Percentiles rank a stretch among this genome's conserved stretches.
Conservation (phyloP, 148 eudicot genomes). For the Heliosperma pusillum region DNA sequence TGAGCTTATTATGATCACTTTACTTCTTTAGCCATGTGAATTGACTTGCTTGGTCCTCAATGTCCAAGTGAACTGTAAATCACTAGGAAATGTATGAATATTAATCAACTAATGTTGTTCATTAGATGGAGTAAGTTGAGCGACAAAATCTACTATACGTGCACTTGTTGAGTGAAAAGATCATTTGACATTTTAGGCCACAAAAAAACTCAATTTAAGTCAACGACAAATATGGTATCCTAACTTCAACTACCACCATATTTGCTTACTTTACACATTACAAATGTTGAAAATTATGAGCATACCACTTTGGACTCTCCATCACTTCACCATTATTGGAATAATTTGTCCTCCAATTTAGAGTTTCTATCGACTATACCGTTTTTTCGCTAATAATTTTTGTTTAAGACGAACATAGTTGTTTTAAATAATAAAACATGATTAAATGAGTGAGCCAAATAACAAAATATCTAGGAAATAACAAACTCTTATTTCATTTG, state of each 20-base stretch:
- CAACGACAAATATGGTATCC: constrained; percentile 40
- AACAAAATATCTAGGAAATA: too few relatives aligned
- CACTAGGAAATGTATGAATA: not conserved
- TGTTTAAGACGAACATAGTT: too few relatives aligned
- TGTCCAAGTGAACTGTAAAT: not conserved
- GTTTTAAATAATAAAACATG: too few relatives aligned
- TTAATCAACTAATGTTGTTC: not conserved
- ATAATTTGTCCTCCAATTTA: not conserved
- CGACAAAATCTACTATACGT: constrained; percentile 22
- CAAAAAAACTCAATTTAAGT: constrained; percentile 13
- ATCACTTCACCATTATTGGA: constrained; percentile 10
- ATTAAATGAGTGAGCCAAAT: too few relatives aligned
- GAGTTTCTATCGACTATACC: constrained; percentile 9
- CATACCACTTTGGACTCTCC: constrained; percentile 15
- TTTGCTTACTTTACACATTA: constrained; percentile 11
- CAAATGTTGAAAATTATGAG: constrained; percentile 15
- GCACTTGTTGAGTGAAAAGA: constrained; percentile 20
- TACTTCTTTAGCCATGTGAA: not conserved
- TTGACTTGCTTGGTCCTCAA: too few relatives aligned
- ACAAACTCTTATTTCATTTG: too few relatives aligned
- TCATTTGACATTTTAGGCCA: constrained; percentile 12
- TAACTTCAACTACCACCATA: constrained; percentile 32
- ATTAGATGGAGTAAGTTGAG: constrained; percentile 26
- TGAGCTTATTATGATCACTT: not conserved
- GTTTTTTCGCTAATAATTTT: too few relatives aligned